Percentiles rank a stretch among this genome's conserved stretches.
phyloP scores from a whole-genome alignment of 2,329 filamentous ascomycete genomes.

The Neopestalotiopsis sp. region DNA sequence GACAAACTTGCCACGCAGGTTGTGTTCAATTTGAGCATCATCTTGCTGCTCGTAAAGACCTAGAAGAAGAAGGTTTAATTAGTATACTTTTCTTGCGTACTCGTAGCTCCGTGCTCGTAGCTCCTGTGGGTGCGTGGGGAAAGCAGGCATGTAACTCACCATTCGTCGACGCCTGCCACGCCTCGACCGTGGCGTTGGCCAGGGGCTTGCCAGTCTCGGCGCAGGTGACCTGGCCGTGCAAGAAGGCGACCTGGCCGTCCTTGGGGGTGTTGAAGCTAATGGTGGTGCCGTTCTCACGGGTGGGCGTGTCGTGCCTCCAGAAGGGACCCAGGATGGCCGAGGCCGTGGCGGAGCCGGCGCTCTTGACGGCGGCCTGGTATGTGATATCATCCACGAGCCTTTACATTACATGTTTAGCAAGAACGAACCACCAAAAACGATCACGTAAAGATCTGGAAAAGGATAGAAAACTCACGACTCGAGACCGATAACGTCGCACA shows the following conservation, averaged over 20 bases:
- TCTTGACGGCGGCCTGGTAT: constrained; percentile 54
- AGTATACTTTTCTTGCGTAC: neutral
- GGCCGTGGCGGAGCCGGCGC: constrained; percentile 51
- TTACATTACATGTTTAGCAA: constrained; percentile 15
- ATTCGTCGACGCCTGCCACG: constrained; percentile 70
- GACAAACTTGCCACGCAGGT: constrained; percentile 16
- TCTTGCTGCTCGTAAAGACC: constrained; percentile 23
- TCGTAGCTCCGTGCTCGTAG: too few relatives aligned
- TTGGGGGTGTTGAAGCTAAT: constrained; percentile 51
- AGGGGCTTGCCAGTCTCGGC: constrained; percentile 59
- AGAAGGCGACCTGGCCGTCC: constrained; percentile 51
- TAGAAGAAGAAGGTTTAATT: neutral
- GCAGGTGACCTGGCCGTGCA: constrained; percentile 52
- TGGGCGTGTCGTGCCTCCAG: constrained; percentile 66
- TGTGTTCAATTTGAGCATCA: constrained; percentile 9
- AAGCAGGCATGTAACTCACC: neutral
- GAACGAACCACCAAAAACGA: too few relatives aligned
- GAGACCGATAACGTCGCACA: constrained; percentile 68
- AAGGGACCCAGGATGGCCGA: constrained; percentile 58
- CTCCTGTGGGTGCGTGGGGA: neutral
- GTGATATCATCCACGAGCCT: constrained; percentile 69
- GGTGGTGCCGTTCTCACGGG: constrained; percentile 59
- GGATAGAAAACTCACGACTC: constrained; percentile 49
- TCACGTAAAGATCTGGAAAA: too few relatives aligned
- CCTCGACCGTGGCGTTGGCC: constrained; percentile 60